Percentiles rank a stretch among this genome's conserved stretches.
Evolutionary conservation across 1,284 basidiomycete genomes (phyloP).

Genomic region (Cryptococcus sp.): DNA sequence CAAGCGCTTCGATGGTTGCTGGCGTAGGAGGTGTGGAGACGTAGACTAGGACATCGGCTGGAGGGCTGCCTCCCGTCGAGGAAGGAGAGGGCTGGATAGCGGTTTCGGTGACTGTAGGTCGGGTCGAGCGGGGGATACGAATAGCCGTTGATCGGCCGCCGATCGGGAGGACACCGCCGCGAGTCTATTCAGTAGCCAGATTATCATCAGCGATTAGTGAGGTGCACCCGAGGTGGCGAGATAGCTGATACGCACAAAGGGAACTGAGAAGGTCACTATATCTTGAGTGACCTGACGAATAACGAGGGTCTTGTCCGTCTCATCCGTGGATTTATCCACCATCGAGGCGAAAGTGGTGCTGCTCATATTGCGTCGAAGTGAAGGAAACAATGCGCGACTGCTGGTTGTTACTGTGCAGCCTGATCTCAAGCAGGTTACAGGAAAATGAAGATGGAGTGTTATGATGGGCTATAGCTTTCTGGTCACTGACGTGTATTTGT

Average conservation of each 20-base stretch:
- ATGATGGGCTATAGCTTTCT: no score
- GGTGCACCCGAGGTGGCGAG: no score
- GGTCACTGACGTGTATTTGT: no score
- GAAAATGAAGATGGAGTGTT: no score
- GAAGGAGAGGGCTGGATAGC: constrained; percentile 18
- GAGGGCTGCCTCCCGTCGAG: neutral
- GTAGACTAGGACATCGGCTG: constrained; percentile 68
- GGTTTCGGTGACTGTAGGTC: constrained; percentile 10
- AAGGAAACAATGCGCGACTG: no score
- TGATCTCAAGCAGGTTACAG: no score
- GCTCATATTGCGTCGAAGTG: neutral
- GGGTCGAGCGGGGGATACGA: constrained; percentile 60
- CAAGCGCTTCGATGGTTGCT: constrained; percentile 70
- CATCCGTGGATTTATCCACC: constrained; percentile 29
- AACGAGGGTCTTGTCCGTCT: constrained; percentile 40
- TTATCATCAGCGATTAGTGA: neutral
- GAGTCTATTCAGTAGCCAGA: constrained; percentile 41
- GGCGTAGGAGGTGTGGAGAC: constrained; percentile 78
- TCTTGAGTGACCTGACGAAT: constrained; percentile 49
- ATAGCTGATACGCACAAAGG: constrained; percentile 40
- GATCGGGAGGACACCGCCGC: constrained; percentile 69
- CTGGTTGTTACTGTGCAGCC: no score
- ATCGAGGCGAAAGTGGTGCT: constrained; percentile 10
- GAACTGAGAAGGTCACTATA: constrained; percentile 52
- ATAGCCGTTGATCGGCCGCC: constrained; percentile 84